Base-by-base conservation (phyloP, 306 rosid genomes). In the Cucurbita ficifolia region DNA sequence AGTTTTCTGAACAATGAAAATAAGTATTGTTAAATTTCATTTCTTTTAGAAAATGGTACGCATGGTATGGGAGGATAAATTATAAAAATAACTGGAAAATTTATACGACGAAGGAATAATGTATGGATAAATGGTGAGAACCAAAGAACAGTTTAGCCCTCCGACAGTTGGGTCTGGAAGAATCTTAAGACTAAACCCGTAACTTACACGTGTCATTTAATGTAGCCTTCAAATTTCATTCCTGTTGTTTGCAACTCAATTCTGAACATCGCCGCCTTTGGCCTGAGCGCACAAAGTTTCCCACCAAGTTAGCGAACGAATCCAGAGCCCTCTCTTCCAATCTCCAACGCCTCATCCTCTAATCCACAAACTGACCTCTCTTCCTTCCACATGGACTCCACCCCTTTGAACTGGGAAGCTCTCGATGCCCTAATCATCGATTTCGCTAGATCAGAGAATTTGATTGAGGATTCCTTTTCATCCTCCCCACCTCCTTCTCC, bases 371-470 rank as follows among this genome's bases (percentile, higher is more conserved):
- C 61, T 56, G 4, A 10, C 61, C 61, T n/a, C 13, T 22, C 35
- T 56, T 56, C 35, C 17, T 22, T 21, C 35, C 36, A 61, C 55
- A 92, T 92, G 99, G 96, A 95, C 5, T 81, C 96, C 12, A 74
- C 88, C 81, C 88, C 91, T 8, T 87, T 95, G 64, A 95, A 89
- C 78, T 95, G 99, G 99, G 97, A 95, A 81, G 82, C 97, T 10
- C 96, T 95, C 3, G 99, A 95, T 76, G 70, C 89, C 40, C 83
- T 95, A 9, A 72, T 95, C 1, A 84, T 91, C 84, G 97, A 91
- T 65, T 95, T 95, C 77, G 97, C 96, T 22, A 91, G 88, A 84
- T 89, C 95, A 36, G 99, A 95, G 84, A 91, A 91, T 81, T 87
- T 95, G 56, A 74, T 95, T 73, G 97, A 89, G 45, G 84, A 86